Percentiles rank a stretch among this genome's conserved stretches.
phyloP scores from a whole-genome alignment of 2,329 filamentous ascomycete species.

The Arachnomyces sp. region DNA sequence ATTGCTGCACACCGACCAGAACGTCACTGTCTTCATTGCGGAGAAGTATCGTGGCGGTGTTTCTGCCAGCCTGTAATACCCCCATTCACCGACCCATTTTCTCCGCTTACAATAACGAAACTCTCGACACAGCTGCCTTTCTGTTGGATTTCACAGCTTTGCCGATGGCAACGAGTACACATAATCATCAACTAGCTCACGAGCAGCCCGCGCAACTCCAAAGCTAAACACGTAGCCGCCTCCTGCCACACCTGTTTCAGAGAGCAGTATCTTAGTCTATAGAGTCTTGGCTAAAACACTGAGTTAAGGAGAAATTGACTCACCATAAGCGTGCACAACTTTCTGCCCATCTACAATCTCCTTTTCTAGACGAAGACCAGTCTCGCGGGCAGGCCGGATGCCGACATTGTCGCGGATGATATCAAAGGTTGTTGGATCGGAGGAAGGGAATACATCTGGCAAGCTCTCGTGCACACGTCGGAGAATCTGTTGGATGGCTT shows the following conservation, averaged over 20 bases:
- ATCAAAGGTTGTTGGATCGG: slow-evolving; percentile 18
- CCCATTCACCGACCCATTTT: too few relatives aligned
- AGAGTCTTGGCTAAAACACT: too few relatives aligned
- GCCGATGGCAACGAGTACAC: not conserved
- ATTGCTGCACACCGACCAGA: too few relatives aligned
- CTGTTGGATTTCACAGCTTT: too few relatives aligned
- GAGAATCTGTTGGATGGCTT: not conserved
- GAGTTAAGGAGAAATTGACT: not conserved
- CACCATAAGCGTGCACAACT: slow-evolving; percentile 1
- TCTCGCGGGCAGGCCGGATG: slow-evolving; percentile 37
- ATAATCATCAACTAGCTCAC: not conserved
- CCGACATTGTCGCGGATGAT: slow-evolving; percentile 42
- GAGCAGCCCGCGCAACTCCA: not conserved
- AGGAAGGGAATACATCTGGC: not conserved
- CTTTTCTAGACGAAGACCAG: slow-evolving; percentile 46
- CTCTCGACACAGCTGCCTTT: too few relatives aligned
- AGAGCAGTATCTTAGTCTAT: too few relatives aligned
- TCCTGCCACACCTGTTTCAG: not conserved
- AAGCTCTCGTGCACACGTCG: slow-evolving; percentile 1
- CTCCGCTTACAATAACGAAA: too few relatives aligned
- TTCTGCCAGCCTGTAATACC: too few relatives aligned
- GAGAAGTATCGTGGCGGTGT: too few relatives aligned
- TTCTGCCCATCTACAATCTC: slow-evolving; percentile 25
- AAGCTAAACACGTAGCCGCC: not conserved
- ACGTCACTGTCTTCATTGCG: too few relatives aligned